phyloP scores from a whole-genome alignment of 352 stramenopile species.

The Elongisporangium undulatum region DNA sequence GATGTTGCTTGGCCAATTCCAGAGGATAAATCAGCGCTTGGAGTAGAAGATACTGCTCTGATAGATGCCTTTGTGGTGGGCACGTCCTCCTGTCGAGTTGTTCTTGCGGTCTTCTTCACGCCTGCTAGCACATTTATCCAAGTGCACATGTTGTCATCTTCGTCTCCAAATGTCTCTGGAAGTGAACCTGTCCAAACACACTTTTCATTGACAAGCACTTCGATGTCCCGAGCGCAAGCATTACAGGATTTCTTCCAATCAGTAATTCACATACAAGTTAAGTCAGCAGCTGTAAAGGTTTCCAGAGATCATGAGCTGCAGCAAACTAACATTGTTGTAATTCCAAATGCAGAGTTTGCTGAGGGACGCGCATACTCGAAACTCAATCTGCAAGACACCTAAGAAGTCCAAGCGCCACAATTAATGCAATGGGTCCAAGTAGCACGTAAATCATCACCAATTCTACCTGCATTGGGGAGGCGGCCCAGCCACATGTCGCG shows the following conservation, averaged over 20 bases:
- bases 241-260: conserved; percentile 23
- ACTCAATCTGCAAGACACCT: conserved; percentile 54
- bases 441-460: neutral
- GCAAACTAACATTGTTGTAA: conserved; percentile 61
- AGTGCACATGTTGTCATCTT: conserved; percentile 58
- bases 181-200: conserved; percentile 76
- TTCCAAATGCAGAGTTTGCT: conserved; percentile 82
- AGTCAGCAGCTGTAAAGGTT: neutral
- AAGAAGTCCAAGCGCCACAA: neutral
- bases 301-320: neutral
- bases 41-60: neutral
- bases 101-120: conserved; percentile 31
- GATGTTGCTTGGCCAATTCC: neutral
- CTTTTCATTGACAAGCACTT: conserved; percentile 55
- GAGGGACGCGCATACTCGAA: conserved; percentile 30
- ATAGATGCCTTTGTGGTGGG: neutral
- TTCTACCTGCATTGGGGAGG: conserved; percentile 44
- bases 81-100: conserved; percentile 7
- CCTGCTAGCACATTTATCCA: conserved; percentile 53
- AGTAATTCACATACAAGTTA: neutral
- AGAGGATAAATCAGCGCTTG: neutral
- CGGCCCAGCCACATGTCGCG: conserved; percentile 76
- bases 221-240: conserved; percentile 57
- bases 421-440: neutral
- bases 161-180: conserved; percentile 59